These are phyloP conservation scores for Apiotrichum montevideense DNA, from an alignment of 1,284 basidiomycete species.

Conservation along the genomic window DNA sequence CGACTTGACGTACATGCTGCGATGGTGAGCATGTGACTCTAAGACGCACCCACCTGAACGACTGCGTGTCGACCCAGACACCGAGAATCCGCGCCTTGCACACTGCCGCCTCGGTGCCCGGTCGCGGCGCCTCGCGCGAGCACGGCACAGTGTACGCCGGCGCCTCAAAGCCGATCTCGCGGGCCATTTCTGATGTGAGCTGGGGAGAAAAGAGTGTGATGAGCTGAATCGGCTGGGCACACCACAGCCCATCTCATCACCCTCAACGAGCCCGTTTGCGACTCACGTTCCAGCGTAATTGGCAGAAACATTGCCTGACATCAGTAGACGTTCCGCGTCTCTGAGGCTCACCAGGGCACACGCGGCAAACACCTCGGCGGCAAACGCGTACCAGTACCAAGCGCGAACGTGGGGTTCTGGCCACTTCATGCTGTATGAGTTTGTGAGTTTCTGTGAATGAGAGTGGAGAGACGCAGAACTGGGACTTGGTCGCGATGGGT, in stretches of 20 bases:
- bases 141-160: conserved; percentile 34
- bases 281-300: conserved; percentile 43
- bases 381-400: conserved; percentile 45
- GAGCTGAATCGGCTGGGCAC: neutral
- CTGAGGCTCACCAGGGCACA: conserved; percentile 31
- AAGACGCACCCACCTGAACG: conserved; percentile 63
- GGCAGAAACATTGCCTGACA: conserved; percentile 44
- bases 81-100: conserved; percentile 47
- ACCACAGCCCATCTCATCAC: neutral
- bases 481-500: neutral
- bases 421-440: neutral
- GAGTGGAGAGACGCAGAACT: neutral
- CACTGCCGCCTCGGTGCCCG: conserved; percentile 10
- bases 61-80: conserved; percentile 76
- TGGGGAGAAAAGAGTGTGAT: too few relatives aligned
- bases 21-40: neutral
- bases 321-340: neutral
- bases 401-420: conserved; percentile 27
- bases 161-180: conserved; percentile 37
- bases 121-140: conserved; percentile 2
- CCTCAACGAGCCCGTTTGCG: too few relatives aligned
- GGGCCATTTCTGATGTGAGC: conserved; percentile 34
- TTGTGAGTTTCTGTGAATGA: neutral
- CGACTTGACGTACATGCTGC: conserved; percentile 77
- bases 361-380: conserved; percentile 43